These are phyloP conservation scores for Adansonia grandidieri DNA, from an alignment of 441 rosid genomes.

Conservation along the genomic window DNA sequence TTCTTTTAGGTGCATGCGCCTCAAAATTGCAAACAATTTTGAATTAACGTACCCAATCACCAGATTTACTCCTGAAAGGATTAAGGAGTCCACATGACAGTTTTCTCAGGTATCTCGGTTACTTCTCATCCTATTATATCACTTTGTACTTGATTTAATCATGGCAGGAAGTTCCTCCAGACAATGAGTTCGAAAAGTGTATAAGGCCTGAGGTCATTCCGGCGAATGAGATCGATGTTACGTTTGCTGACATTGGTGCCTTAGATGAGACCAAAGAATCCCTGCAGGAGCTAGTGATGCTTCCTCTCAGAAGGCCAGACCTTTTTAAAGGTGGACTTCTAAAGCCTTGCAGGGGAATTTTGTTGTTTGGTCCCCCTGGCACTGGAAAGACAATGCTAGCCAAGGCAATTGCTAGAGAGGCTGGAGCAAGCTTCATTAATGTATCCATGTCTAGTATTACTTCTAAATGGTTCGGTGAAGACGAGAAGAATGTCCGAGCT, in stretches of 20 bases:
- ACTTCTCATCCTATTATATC: neutral
- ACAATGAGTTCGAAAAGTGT: constrained; percentile 78
- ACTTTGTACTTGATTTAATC: neutral
- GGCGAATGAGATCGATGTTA: constrained; percentile 60
- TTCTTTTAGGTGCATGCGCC: neutral
- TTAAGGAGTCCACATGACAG: too few species aligned
- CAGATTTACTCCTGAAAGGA: too few species aligned
- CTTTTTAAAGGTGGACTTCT: constrained; percentile 69
- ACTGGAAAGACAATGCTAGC: constrained; percentile 86
- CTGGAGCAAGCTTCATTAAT: constrained; percentile 79
- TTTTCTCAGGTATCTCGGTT: neutral
- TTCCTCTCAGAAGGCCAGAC: constrained; percentile 76
- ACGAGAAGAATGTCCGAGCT: constrained; percentile 80
- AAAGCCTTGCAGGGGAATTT: constrained; percentile 77
- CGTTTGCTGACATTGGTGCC: constrained; percentile 73
- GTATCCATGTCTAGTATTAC: constrained; percentile 72
- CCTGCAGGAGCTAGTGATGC: constrained; percentile 87
- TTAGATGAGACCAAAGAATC: constrained; percentile 72
- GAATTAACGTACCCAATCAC: too few species aligned
- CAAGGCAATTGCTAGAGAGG: constrained; percentile 77
- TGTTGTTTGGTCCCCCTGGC: constrained; percentile 83
- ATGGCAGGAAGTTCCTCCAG: constrained; percentile 56
- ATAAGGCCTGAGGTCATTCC: constrained; percentile 82
- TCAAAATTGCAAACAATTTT: too few species aligned
- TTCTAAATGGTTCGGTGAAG: constrained; percentile 47